Evolutionary conservation across 805 yeast genomes (phyloP).

Genomic region (Barnettozyma sucrosica): DNA sequence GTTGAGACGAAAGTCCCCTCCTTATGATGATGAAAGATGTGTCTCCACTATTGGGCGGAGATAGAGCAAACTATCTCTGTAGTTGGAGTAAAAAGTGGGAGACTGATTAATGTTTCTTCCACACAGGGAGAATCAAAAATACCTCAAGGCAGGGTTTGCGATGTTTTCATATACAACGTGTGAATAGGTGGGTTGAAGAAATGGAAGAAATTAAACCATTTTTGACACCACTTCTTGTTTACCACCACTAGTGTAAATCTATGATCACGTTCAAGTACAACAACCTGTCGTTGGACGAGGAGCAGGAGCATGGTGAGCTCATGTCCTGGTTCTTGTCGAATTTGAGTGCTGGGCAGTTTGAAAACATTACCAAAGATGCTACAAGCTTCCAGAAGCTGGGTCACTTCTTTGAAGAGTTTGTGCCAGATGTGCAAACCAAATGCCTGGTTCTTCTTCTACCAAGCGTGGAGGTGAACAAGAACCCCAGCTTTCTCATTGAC

Average conservation of each 20-base stretch:
- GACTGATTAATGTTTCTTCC: background rate
- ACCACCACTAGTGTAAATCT: background rate
- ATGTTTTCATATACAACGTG: background rate
- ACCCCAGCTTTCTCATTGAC: slow-evolving; percentile 4
- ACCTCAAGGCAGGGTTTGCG: background rate
- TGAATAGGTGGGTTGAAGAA: background rate
- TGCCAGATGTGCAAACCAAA: background rate
- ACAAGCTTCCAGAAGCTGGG: slow-evolving; percentile 25
- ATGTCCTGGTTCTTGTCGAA: slow-evolving; percentile 35
- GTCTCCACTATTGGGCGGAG: background rate
- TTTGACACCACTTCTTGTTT: background rate
- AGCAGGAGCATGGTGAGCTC: slow-evolving; percentile 29
- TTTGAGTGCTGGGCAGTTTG: slow-evolving; percentile 31
- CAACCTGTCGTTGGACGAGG: slow-evolving; percentile 27
- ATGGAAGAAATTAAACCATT: background rate
- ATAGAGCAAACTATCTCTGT: background rate
- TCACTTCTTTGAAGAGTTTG: slow-evolving; percentile 19
- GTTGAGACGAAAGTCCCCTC: background rate
- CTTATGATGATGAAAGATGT: background rate
- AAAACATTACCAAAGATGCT: slow-evolving; percentile 27
- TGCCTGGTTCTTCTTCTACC: slow-evolving; percentile 6
- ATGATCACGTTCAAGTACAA: slow-evolving; percentile 11
- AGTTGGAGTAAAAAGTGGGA: background rate
- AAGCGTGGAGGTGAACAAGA: slow-evolving; percentile 1
- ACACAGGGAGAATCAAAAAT: background rate